A percentile compares a stretch with the other conserved stretches of the same genome.
Evolutionary conservation across 2,329 filamentous ascomycete species (phyloP).

Genomic region (Aspergillus hiratsukae): DNA sequence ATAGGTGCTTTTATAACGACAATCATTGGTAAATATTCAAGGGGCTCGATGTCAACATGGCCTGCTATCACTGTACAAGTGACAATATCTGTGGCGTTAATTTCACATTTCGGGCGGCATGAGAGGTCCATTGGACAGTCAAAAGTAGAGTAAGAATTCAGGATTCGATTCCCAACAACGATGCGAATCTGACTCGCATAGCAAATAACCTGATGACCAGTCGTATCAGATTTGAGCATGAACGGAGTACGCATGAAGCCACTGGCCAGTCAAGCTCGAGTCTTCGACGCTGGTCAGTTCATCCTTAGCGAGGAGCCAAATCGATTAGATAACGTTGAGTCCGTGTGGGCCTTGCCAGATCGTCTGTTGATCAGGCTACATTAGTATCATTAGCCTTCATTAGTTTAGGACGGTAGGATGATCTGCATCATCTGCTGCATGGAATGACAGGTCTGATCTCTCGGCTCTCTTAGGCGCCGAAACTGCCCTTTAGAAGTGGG

Average conservation of each 20-base stretch:
- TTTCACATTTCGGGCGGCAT: not conserved
- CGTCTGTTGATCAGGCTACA: constrained; percentile 9
- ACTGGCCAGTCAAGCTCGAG: too few species aligned
- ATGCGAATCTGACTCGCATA: not conserved
- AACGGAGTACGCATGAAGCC: not conserved
- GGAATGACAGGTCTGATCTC: constrained; percentile 17
- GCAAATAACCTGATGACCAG: not conserved
- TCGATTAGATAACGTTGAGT: constrained; percentile 1
- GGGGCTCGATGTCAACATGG: not conserved
- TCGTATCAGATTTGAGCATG: not conserved
- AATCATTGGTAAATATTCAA: not conserved
- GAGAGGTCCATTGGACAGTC: not conserved
- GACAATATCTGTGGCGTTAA: not conserved
- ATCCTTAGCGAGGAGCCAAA: not conserved
- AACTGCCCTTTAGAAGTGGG: not conserved
- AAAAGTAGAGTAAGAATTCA: not conserved
- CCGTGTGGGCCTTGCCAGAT: not conserved
- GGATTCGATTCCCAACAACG: not conserved
- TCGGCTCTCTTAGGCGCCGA: not conserved
- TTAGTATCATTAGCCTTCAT: constrained; percentile 14
- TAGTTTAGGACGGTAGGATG: constrained; percentile 10
- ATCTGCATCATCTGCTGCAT: constrained; percentile 15
- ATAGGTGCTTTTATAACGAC: not conserved
- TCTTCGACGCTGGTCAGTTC: not conserved
- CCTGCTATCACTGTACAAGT: not conserved